A percentile compares a stretch with the other conserved stretches of the same genome.
Conservation (phyloP, 441 rosid species). For the Populus tomentosa region DNA sequence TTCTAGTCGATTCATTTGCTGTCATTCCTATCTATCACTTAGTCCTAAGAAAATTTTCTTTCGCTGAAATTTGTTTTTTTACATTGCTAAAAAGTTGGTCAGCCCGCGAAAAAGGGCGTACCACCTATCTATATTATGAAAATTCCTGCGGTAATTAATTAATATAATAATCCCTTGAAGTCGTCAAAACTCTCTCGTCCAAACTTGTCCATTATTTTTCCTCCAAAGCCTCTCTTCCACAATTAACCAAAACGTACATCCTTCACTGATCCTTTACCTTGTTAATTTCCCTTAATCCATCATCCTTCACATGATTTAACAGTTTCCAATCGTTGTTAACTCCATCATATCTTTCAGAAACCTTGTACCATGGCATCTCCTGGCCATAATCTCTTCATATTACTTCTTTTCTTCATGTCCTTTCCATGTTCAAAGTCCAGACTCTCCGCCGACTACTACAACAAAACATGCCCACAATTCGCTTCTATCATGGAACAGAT, state of each 20-base stretch:
- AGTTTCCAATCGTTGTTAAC: background rate
- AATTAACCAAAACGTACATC: background rate
- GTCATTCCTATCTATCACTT: too few species aligned
- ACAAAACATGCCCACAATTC: constrained; percentile 49
- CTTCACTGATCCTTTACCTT: background rate
- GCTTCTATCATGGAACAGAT: constrained; percentile 28
- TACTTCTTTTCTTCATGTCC: constrained; percentile 3
- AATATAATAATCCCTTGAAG: background rate
- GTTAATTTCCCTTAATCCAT: background rate
- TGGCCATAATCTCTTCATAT: constrained; percentile 9
- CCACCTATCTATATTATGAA: background rate
- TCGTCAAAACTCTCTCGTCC: background rate
- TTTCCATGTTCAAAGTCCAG: constrained; percentile 20
- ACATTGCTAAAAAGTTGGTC: too few species aligned
- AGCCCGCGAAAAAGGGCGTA: too few species aligned
- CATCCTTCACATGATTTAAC: background rate
- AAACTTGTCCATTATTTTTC: background rate
- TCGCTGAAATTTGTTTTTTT: too few species aligned
- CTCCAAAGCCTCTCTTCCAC: constrained; percentile 30
- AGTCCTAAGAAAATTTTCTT: too few species aligned
- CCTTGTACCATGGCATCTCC: constrained; percentile 11
- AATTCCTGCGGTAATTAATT: background rate
- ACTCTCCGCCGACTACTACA: constrained; percentile 49
- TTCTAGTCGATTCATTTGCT: too few species aligned
- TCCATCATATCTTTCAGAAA: background rate